A percentile compares a stretch with the other conserved stretches of the same genome.
These are phyloP conservation scores for Spiraea crenata DNA, from an alignment of 331 rosid genomes.

Conservation along the genomic window DNA sequence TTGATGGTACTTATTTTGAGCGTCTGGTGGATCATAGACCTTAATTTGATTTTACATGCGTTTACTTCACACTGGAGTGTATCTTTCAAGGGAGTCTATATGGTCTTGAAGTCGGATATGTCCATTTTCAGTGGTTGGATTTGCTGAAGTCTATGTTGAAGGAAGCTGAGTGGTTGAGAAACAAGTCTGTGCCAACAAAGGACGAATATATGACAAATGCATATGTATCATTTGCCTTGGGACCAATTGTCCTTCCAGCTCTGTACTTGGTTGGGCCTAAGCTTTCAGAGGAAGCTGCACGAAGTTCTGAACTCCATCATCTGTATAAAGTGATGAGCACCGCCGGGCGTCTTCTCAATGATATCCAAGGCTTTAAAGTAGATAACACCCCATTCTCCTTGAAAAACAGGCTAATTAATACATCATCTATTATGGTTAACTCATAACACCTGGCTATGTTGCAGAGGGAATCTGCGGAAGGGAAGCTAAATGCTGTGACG, in stretches of 20 bases:
- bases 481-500: slow-evolving; percentile 59
- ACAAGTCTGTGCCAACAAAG: slow-evolving; percentile 50
- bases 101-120: slow-evolving; percentile 4
- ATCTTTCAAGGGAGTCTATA: not conserved
- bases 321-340: slow-evolving; percentile 62
- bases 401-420: not conserved
- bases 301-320: slow-evolving; percentile 36
- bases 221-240: slow-evolving; percentile 60
- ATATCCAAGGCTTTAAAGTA: slow-evolving; percentile 62
- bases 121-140: slow-evolving; percentile 69
- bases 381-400: not conserved
- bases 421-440: not conserved
- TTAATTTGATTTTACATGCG: not conserved
- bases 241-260: slow-evolving; percentile 77
- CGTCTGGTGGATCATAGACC: not conserved
- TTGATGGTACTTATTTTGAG: not conserved
- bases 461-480: slow-evolving; percentile 79
- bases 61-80: not conserved
- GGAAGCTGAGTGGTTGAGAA: slow-evolving; percentile 67
- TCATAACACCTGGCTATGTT: slow-evolving; percentile 17
- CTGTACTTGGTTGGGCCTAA: slow-evolving; percentile 73
- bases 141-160: slow-evolving; percentile 61
- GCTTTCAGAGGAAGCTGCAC: slow-evolving; percentile 44
- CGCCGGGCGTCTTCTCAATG: slow-evolving; percentile 76
- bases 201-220: slow-evolving; percentile 76